Percentiles rank a stretch among this genome's conserved stretches.
Evolutionary conservation across 768 basidiomycete genomes (phyloP).

Genomic region (Lactarius pseudohatsudake): DNA sequence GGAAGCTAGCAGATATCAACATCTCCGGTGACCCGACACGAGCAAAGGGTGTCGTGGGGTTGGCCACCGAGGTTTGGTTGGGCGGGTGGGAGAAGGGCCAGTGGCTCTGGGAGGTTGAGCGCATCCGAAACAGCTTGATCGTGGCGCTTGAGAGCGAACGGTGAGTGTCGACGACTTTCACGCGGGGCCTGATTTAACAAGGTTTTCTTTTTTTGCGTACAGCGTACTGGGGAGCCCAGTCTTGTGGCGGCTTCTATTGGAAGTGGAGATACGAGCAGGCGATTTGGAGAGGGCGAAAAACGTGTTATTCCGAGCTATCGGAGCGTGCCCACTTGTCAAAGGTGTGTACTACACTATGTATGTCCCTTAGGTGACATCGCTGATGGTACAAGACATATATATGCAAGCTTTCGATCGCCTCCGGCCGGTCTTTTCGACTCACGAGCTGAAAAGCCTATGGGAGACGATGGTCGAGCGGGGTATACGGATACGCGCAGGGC

Average conservation of each 20-base stretch:
- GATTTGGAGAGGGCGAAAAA: conserved; percentile 64
- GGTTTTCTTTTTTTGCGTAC: neutral
- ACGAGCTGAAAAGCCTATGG: conserved; percentile 60
- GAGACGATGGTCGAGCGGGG: conserved; percentile 80
- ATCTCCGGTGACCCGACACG: conserved; percentile 37
- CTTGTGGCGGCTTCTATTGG: conserved; percentile 72
- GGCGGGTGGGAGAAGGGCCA: conserved; percentile 74
- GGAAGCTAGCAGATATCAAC: conserved; percentile 52
- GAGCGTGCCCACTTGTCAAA: conserved; percentile 75
- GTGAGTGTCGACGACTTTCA: conserved; percentile 40
- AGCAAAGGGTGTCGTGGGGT: conserved; percentile 57
- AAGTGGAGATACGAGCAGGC: conserved; percentile 70
- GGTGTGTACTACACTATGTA: conserved; percentile 41
- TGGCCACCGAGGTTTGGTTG: conserved; percentile 73
- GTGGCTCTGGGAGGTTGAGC: conserved; percentile 70
- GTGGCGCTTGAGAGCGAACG: conserved; percentile 66
- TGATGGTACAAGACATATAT: conserved; percentile 53
- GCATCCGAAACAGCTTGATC: conserved; percentile 62
- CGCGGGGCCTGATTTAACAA: conserved; percentile 9
- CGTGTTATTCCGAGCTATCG: conserved; percentile 69
- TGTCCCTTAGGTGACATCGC: conserved; percentile 10
- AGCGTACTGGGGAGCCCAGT: conserved; percentile 68
- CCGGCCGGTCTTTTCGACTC: conserved; percentile 55
- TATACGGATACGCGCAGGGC: conserved; percentile 56
- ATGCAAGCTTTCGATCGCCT: conserved; percentile 74